Evolutionary conservation across 2,329 filamentous ascomycete species (phyloP).

Genomic region (Aspergillus sojae): DNA sequence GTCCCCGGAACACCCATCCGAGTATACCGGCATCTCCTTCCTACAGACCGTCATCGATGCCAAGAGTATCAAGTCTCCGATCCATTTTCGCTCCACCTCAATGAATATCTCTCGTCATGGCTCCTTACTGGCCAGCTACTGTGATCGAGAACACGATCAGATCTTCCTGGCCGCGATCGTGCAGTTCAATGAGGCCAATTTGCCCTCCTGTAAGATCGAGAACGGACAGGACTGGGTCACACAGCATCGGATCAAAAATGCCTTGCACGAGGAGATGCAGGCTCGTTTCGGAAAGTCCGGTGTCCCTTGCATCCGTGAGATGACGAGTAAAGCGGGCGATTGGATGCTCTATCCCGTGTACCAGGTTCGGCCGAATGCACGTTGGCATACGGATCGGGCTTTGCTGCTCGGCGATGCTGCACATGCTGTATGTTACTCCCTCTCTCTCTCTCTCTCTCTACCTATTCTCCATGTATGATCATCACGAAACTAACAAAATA

Average conservation of each 20-base stretch:
- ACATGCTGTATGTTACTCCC: constrained; percentile 43
- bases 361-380: constrained; percentile 40
- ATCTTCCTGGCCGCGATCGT: constrained; percentile 46
- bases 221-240: constrained; percentile 38
- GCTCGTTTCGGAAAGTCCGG: constrained; percentile 38
- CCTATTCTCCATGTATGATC: too few relatives aligned
- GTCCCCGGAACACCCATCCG: constrained; percentile 35
- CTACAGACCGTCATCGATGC: constrained; percentile 37
- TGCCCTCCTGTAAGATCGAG: constrained; percentile 28
- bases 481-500: constrained; percentile 11
- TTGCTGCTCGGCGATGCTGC: constrained; percentile 51
- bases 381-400: constrained; percentile 44
- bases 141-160: constrained; percentile 36
- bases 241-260: constrained; percentile 36
- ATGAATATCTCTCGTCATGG: constrained; percentile 45
- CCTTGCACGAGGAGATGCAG: constrained; percentile 39
- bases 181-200: constrained; percentile 35
- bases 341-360: constrained; percentile 52
- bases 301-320: constrained; percentile 41
- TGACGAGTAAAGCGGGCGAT: constrained; percentile 37
- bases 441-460: too few relatives aligned
- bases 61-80: constrained; percentile 9
- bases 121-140: constrained; percentile 44
- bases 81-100: constrained; percentile 44
- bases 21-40: constrained; percentile 45